Base-by-base conservation (phyloP, 192 early-diverging fungal species). In the Podila clonocystis region DNA sequence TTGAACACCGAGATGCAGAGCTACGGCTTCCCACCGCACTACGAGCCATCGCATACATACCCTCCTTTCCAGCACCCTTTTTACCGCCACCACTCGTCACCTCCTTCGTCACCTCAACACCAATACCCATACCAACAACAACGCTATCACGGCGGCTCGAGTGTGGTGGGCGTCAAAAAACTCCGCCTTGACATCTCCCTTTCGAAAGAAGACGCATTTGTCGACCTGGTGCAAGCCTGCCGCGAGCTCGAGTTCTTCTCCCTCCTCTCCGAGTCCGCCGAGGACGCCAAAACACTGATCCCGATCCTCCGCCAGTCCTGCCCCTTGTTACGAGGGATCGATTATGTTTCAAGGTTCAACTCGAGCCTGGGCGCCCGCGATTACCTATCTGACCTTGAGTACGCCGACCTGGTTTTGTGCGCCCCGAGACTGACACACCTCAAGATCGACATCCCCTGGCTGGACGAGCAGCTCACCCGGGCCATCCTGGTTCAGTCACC, bases 371-470 rank as follows among this genome's bases (percentile, higher is more conserved):
- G 41, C 9, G 49, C 52, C 9, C 52, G 58, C 31, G 75, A 77
- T 41, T 67, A 71, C n/a, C 19, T 77, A 15, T 49, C 75, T 9
- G 75, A 77, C 15, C 24, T 45, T 0, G 75, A 71, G 26, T 77
- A 77, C 58, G 55, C 75, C 6, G 68, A 71, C 45, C 15, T 77
- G 31, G 57, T 71, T 15, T 55, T 70, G 6, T 49, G 31, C 2
- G 8, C 34, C n/a, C n/a, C 68, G 3, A 31, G 50, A 12, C 24
- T 77, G 13, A 29, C 24, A 2, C 19, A 33, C 1, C 49, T 77
- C 58, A 77, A 70, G 49, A 31, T 77, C 24, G 75, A 77, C 26
- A 71, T 77, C 9, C 75, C 75, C 5, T 68, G 60, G 55, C 30
- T 77, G n/a, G 75, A 50, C n/a, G 33, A 65, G 36, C 34, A 45